These are phyloP conservation scores for Usnea hakonensis DNA, from an alignment of 495 filamentous ascomycete genomes.

Conservation along the genomic window DNA sequence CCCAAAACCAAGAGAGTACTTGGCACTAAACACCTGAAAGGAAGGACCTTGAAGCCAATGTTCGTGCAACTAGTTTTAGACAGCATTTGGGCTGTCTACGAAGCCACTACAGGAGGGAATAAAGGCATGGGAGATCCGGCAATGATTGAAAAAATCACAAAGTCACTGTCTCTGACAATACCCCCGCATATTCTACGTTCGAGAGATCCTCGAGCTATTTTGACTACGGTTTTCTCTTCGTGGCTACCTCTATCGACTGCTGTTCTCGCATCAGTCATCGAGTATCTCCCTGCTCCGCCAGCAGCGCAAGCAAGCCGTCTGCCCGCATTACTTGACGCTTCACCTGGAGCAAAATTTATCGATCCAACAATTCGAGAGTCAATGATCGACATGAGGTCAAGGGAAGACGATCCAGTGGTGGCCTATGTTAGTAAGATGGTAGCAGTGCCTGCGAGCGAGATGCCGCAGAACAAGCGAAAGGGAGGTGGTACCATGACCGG, in stretches of 20 bases:
- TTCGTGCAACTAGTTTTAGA: constrained; percentile 97
- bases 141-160: constrained; percentile 88
- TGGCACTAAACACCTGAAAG: constrained; percentile 86
- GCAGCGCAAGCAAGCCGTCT: constrained; percentile 76
- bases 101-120: constrained; percentile 75
- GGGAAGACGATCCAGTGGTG: constrained; percentile 65
- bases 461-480: constrained; percentile 70
- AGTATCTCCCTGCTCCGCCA: constrained; percentile 81
- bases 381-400: constrained; percentile 70
- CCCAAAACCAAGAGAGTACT: constrained; percentile 94
- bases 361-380: constrained; percentile 62
- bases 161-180: constrained; percentile 76
- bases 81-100: constrained; percentile 94
- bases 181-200: constrained; percentile 78
- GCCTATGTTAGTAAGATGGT: constrained; percentile 99
- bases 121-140: constrained; percentile 76
- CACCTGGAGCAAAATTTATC: constrained; percentile 66
- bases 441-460: constrained; percentile 82
- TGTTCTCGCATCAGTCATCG: constrained; percentile 82
- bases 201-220: constrained; percentile 70
- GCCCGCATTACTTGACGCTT: constrained; percentile 68
- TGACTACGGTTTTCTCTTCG: constrained; percentile 75
- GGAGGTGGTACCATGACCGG: constrained; percentile 60
- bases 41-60: constrained; percentile 84
- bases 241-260: constrained; percentile 96